Evolutionary conservation across 2,329 filamentous ascomycete species (phyloP).

Genomic region (Verticillium nubilum): DNA sequence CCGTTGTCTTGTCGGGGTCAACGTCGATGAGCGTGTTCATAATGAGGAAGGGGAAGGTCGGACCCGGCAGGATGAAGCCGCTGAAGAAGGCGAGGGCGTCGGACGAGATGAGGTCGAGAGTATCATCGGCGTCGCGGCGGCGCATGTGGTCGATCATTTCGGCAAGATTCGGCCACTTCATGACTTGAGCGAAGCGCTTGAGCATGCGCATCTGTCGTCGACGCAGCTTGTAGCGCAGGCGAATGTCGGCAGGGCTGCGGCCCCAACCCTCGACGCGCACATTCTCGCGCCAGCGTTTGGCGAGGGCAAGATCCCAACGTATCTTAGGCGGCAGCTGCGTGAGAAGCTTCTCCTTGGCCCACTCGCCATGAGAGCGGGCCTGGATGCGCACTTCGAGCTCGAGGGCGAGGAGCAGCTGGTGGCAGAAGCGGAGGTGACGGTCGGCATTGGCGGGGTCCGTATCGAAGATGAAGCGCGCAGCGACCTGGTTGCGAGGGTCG

Average conservation of each 20-base stretch:
- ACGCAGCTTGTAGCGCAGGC: slow-evolving; percentile 59
- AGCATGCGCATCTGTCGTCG: slow-evolving; percentile 64
- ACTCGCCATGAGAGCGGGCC: slow-evolving; percentile 53
- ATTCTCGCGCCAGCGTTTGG: slow-evolving; percentile 66
- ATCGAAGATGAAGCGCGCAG: slow-evolving; percentile 67
- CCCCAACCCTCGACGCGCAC: slow-evolving; percentile 61
- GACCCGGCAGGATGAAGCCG: slow-evolving; percentile 65
- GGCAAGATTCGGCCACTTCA: slow-evolving; percentile 72
- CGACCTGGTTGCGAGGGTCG: slow-evolving; percentile 63
- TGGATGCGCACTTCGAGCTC: slow-evolving; percentile 69
- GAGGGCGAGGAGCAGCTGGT: slow-evolving; percentile 68
- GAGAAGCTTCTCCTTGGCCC: slow-evolving; percentile 59
- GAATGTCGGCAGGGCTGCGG: slow-evolving; percentile 46
- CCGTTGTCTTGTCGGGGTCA: slow-evolving; percentile 61
- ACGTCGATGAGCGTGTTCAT: slow-evolving; percentile 76
- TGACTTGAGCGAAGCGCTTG: slow-evolving; percentile 60
- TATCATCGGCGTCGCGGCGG: slow-evolving; percentile 52
- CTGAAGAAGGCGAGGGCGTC: slow-evolving; percentile 76
- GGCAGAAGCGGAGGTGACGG: slow-evolving; percentile 64
- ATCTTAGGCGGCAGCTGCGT: slow-evolving; percentile 63
- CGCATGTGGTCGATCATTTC: slow-evolving; percentile 59
- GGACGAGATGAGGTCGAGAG: slow-evolving; percentile 56
- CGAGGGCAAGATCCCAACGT: slow-evolving; percentile 68
- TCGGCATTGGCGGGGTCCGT: slow-evolving; percentile 47
- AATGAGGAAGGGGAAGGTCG: slow-evolving; percentile 65